Percentiles rank a stretch among this genome's conserved stretches.
Evolutionary conservation across 1,284 basidiomycete genomes (phyloP).

Genomic region (Cutaneotrichosporon sp.): DNA sequence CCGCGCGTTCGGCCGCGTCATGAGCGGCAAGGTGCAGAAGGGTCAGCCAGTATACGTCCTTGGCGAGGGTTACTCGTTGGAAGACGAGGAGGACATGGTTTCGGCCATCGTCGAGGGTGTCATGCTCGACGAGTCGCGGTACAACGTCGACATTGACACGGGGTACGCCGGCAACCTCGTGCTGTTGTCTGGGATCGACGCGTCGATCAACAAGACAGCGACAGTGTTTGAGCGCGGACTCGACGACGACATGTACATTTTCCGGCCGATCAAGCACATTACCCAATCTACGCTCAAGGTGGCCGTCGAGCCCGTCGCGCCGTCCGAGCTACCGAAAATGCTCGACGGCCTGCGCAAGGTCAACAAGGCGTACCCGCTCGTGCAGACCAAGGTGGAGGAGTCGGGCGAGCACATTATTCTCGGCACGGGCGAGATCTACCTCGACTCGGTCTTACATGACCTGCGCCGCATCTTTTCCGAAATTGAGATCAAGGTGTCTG

Average conservation of each 20-base stretch:
- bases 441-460: slow-evolving; percentile 97
- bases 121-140: slow-evolving; percentile 86
- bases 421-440: slow-evolving; percentile 93
- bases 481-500: slow-evolving; percentile 99
- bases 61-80: slow-evolving; percentile 92
- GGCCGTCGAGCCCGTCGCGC: slow-evolving; percentile 95
- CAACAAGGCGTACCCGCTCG: slow-evolving; percentile 95
- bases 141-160: slow-evolving; percentile 81
- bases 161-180: slow-evolving; percentile 89
- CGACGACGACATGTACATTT: slow-evolving; percentile 79
- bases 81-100: slow-evolving; percentile 98
- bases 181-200: slow-evolving; percentile 85
- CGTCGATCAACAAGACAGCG: slow-evolving; percentile 90
- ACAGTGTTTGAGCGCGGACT: slow-evolving; percentile 71
- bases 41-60: slow-evolving; percentile 89
- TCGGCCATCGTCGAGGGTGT: slow-evolving; percentile 77
- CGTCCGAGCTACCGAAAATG: slow-evolving; percentile 98
- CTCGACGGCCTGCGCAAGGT: slow-evolving; percentile 90
- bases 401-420: slow-evolving; percentile 95
- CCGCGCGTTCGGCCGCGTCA: slow-evolving; percentile 88
- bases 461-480: slow-evolving; percentile 86
- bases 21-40: slow-evolving; percentile 81
- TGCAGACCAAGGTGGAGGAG: slow-evolving; percentile 95
- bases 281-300: slow-evolving; percentile 98
- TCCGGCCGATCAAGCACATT: slow-evolving; percentile 91